phyloP scores from a whole-genome alignment of 2,329 filamentous ascomycete genomes.

The Lasiodiplodia gonubiensis region DNA sequence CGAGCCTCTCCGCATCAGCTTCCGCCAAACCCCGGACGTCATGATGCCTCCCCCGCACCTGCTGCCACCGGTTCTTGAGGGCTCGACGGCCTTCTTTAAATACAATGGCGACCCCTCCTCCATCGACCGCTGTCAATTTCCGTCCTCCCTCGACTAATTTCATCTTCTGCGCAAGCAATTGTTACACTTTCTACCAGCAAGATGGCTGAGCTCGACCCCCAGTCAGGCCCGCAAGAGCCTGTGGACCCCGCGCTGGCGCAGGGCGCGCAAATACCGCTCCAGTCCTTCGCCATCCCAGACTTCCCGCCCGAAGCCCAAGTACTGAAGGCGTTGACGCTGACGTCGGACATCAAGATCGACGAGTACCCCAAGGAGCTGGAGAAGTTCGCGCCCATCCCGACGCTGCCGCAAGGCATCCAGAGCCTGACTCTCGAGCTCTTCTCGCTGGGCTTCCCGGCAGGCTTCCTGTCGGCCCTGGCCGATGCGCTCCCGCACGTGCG shows the following conservation, averaged over 20 bases:
- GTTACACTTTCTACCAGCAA: neutral
- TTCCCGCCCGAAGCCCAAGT: slow-evolving; percentile 52
- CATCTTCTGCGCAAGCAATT: neutral
- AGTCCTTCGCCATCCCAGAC: slow-evolving; percentile 52
- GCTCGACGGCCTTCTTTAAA: slow-evolving; percentile 9
- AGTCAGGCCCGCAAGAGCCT: slow-evolving; percentile 15
- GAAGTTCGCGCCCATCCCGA: slow-evolving; percentile 31
- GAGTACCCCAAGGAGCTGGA: slow-evolving; percentile 51
- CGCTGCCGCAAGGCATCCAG: slow-evolving; percentile 49
- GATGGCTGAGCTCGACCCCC: slow-evolving; percentile 23
- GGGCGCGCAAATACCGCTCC: slow-evolving; percentile 55
- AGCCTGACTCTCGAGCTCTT: slow-evolving; percentile 57
- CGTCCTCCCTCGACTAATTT: neutral
- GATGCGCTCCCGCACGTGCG: slow-evolving; percentile 50
- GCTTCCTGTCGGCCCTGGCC: slow-evolving; percentile 50
- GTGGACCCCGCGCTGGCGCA: slow-evolving; percentile 38
- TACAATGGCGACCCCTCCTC: slow-evolving; percentile 8
- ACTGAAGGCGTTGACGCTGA: slow-evolving; percentile 55
- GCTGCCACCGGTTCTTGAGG: slow-evolving; percentile 1
- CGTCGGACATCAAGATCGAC: slow-evolving; percentile 55
- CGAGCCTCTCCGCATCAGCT: slow-evolving; percentile 24
- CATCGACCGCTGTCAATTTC: neutral
- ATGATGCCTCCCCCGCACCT: slow-evolving; percentile 24
- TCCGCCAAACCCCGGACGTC: slow-evolving; percentile 14
- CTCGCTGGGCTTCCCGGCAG: slow-evolving; percentile 53